Conservation (phyloP, 495 filamentous ascomycete genomes). For the Terfezia boudieri region DNA sequence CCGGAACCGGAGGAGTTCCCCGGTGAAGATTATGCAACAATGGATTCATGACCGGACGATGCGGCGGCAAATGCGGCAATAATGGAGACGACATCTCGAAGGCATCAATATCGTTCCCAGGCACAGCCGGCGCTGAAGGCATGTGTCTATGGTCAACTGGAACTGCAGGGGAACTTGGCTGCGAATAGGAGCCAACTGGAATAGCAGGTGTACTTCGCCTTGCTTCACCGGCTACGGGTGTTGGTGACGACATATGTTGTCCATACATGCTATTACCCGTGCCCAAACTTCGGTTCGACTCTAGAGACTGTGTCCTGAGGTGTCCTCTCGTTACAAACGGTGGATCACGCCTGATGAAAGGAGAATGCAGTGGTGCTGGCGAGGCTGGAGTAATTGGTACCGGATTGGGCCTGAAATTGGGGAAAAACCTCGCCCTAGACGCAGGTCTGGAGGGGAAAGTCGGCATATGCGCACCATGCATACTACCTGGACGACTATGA, state of each 20-base stretch:
- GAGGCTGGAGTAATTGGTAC: background rate
- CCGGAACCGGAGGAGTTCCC: background rate
- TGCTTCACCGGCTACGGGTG: background rate
- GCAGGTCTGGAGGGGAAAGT: background rate
- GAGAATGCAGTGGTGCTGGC: background rate
- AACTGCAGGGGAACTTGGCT: background rate
- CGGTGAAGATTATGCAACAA: background rate
- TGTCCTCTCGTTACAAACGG: too few species aligned
- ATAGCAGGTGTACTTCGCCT: background rate
- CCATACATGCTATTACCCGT: background rate
- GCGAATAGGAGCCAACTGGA: background rate
- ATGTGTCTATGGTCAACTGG: background rate
- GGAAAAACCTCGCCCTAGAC: background rate
- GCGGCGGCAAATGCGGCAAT: background rate
- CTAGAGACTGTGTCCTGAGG: background rate
- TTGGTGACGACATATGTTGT: background rate
- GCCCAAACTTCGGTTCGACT: background rate
- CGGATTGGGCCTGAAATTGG: background rate
- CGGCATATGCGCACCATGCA: background rate
- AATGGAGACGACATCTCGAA: background rate
- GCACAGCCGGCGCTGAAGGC: background rate
- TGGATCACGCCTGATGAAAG: background rate
- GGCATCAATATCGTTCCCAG: background rate
- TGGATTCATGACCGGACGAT: background rate
- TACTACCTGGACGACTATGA: background rate